A percentile compares a stretch with the other conserved stretches of the same genome.
phyloP scores from a whole-genome alignment of 75 land plant genomes.

The Selaginella tamariscina region DNA sequence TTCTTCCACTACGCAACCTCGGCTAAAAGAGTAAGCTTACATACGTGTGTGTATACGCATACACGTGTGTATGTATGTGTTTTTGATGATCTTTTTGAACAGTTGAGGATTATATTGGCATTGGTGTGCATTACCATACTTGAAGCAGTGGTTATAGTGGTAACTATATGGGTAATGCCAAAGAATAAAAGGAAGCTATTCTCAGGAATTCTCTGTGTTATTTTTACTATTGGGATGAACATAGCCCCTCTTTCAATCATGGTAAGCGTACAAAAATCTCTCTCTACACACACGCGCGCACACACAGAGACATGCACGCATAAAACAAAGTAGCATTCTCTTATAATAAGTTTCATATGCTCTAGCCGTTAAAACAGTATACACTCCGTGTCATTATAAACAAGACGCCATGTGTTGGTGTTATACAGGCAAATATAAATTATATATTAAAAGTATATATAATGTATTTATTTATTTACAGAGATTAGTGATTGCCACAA shows the following conservation, averaged over 20 bases:
- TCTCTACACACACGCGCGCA: too few relatives aligned
- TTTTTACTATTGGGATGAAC: not conserved
- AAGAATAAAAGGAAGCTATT: not conserved
- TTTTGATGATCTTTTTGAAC: not conserved
- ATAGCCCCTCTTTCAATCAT: not conserved
- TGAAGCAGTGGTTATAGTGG: not conserved
- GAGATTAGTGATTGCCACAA: constrained; percentile 38
- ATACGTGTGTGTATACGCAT: too few relatives aligned
- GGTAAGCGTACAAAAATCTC: not conserved
- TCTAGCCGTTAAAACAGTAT: too few relatives aligned
- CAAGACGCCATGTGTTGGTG: too few relatives aligned
- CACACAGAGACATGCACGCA: too few relatives aligned
- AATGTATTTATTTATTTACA: too few relatives aligned
- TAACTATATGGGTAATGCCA: not conserved
- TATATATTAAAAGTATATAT: too few relatives aligned
- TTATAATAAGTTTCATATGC: too few relatives aligned
- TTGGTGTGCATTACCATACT: not conserved
- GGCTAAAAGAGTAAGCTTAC: not conserved
- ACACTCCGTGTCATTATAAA: too few relatives aligned
- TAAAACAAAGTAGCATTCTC: too few relatives aligned
- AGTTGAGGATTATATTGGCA: not conserved
- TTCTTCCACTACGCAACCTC: not conserved
- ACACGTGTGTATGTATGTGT: too few relatives aligned
- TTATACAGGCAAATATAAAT: too few relatives aligned
- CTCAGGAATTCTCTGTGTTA: not conserved